Evolutionary conservation across 805 yeast genomes (phyloP), one percentile per base, ranked within the genome.

Genomic region (Pichia heedii): DNA sequence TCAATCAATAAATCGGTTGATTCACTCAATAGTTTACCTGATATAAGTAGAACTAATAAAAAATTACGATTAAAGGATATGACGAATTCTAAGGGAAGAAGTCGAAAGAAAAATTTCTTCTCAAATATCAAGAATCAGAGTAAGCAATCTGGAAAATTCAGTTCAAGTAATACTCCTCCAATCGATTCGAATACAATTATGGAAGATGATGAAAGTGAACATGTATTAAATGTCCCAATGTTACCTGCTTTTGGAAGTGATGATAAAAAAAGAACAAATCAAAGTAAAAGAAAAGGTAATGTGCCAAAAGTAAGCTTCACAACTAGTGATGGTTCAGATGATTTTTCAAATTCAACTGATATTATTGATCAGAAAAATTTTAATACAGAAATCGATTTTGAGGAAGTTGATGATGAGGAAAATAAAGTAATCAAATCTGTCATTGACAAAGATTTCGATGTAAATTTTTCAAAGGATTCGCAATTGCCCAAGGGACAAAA

Each of bases 391-490:
- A 19, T 20, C 18, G 24, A 36, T 12, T 10, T 19, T 10, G 33
- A 33, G 10, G 10, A 36, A 9, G 29, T 19, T 6, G 4, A 15
- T 8, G 21, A 18, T 16, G 34, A 9, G 9, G 34, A 18, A 13
- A 18, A 39, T 10, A 40, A 22, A n/a, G n/a, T 19, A 16, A 12
- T 37, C 3, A 39, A 48, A 27, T 44, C 47, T 19, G 57, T 58
- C 33, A 56, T 61, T 12, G 64, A 61, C 41, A 53, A 59, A 24
- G 66, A 61, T 45, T 61, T 61, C 32, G 62, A 61, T 40, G 48
- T 51, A 18, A 62, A 55, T 35, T 61, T 60, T 37, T 49, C 52
- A 37, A 47, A 50, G 27, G 61, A 58, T 42, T 48, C 57, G 7
- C 24, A 21, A 16, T 27, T 22, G 24, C 20, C 30, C 15, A 37